Percentiles rank a stretch among this genome's conserved stretches.
Evolutionary conservation across 805 yeast genomes (phyloP).

Genomic region (Myxozyma geophila): DNA sequence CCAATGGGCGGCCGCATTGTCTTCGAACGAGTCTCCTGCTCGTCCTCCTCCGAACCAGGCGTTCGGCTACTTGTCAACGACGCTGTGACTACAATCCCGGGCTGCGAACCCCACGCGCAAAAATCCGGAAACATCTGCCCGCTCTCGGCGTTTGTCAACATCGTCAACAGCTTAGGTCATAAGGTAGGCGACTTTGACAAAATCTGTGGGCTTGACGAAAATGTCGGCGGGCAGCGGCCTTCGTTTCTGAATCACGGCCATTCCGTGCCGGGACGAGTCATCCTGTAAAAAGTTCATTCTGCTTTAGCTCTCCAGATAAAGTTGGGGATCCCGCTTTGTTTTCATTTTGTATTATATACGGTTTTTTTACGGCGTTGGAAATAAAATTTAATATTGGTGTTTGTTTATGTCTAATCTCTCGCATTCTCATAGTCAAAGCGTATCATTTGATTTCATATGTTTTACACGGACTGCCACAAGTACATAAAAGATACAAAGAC

Average conservation of each 20-base stretch:
- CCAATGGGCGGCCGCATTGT: slow-evolving; percentile 41
- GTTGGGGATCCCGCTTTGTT: no score
- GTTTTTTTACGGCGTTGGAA: no score
- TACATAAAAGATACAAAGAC: no score
- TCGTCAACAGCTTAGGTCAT: slow-evolving; percentile 17
- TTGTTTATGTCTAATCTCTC: no score
- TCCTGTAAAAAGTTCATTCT: background rate
- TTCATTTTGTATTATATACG: no score
- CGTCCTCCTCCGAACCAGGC: slow-evolving; percentile 40
- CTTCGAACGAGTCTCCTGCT: slow-evolving; percentile 43
- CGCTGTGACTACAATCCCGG: slow-evolving; percentile 57
- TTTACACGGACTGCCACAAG: no score
- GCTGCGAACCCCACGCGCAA: slow-evolving; percentile 43
- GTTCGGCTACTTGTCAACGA: slow-evolving; percentile 59
- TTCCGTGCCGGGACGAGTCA: background rate
- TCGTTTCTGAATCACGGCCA: slow-evolving; percentile 18
- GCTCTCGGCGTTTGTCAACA: slow-evolving; percentile 13
- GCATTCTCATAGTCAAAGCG: no score
- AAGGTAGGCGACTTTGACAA: slow-evolving; percentile 22
- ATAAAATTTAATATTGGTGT: no score
- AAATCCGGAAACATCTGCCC: slow-evolving; percentile 22
- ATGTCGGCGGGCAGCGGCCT: slow-evolving; percentile 16
- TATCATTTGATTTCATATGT: no score
- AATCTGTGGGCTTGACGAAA: slow-evolving; percentile 20
- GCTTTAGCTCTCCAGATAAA: no score